Conservation (phyloP, 306 rosid species). For the Medicago ruthenica region DNA sequence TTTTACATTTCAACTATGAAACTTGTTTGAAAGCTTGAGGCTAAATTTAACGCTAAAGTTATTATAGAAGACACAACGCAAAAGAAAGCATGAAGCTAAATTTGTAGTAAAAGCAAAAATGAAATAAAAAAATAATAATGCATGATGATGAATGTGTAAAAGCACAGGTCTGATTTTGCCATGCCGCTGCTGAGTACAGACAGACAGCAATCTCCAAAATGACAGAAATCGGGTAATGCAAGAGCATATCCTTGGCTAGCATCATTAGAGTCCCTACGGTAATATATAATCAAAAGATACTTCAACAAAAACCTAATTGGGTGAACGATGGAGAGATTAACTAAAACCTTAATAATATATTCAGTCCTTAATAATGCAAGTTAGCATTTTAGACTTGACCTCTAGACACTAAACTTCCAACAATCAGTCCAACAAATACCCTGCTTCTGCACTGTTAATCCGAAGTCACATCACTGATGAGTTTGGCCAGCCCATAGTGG, state of each 20-base stretch:
- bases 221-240: conserved; percentile 44
- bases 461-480: conserved; percentile 60
- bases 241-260: conserved; percentile 58
- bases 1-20: no score
- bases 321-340: conserved; percentile 13
- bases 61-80: no score
- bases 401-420: conserved; percentile 51
- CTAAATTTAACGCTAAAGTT: no score
- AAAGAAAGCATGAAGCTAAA: no score
- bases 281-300: background rate
- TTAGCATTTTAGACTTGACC: conserved; percentile 55
- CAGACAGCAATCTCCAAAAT: conserved; percentile 44
- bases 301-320: conserved; percentile 39
- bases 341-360: conserved; percentile 50
- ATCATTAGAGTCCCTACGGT: conserved; percentile 44
- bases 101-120: background rate
- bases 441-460: conserved; percentile 47
- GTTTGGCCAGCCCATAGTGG: conserved; percentile 78
- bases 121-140: conserved; percentile 3
- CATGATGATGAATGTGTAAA: conserved; percentile 31
- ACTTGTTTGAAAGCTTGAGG: no score
- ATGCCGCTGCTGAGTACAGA: conserved; percentile 17
- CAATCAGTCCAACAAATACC: conserved; percentile 42
- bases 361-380: conserved; percentile 47
- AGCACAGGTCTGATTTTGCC: conserved; percentile 35